Evolutionary conservation across 2,329 filamentous ascomycete genomes (phyloP).

Genomic region (Penicillium sp.): DNA sequence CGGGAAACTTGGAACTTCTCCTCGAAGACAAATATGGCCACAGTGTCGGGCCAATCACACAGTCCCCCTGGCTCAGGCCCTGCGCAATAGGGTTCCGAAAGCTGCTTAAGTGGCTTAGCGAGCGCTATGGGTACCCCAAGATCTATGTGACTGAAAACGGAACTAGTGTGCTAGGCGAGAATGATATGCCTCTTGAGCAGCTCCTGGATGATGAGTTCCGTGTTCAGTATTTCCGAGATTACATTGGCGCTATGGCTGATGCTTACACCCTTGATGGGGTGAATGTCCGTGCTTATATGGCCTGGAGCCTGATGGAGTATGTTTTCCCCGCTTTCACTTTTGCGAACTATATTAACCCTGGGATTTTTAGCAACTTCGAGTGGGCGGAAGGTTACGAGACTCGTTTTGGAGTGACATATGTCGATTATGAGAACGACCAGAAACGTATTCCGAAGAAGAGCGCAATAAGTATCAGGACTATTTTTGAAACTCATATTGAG

Average conservation of each 20-base stretch:
- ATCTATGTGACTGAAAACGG: conserved; percentile 92
- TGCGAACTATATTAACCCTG: not conserved
- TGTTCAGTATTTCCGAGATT: conserved; percentile 73
- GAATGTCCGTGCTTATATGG: conserved; percentile 76
- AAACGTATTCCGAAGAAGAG: conserved; percentile 83
- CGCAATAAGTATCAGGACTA: conserved; percentile 66
- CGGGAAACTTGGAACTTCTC: conserved; percentile 73
- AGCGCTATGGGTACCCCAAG: conserved; percentile 71
- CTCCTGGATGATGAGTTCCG: conserved; percentile 82
- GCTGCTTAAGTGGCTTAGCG: conserved; percentile 73
- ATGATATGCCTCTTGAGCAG: conserved; percentile 67
- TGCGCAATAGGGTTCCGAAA: conserved; percentile 75
- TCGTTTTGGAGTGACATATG: conserved; percentile 78
- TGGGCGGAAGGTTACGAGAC: conserved; percentile 92
- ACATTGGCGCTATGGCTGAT: conserved; percentile 74
- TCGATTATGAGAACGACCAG: conserved; percentile 78
- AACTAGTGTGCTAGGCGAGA: conserved; percentile 80
- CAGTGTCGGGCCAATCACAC: conserved; percentile 76
- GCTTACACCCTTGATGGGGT: conserved; percentile 72
- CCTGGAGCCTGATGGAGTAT: conserved; percentile 82
- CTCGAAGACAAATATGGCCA: conserved; percentile 71
- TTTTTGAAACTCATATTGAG: conserved; percentile 71
- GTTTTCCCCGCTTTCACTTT: not conserved
- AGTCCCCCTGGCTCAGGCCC: conserved; percentile 78
- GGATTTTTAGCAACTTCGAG: conserved; percentile 67